Base-by-base conservation (phyloP, 352 stramenopile genomes). In the Globisporangium paroecandrum region DNA sequence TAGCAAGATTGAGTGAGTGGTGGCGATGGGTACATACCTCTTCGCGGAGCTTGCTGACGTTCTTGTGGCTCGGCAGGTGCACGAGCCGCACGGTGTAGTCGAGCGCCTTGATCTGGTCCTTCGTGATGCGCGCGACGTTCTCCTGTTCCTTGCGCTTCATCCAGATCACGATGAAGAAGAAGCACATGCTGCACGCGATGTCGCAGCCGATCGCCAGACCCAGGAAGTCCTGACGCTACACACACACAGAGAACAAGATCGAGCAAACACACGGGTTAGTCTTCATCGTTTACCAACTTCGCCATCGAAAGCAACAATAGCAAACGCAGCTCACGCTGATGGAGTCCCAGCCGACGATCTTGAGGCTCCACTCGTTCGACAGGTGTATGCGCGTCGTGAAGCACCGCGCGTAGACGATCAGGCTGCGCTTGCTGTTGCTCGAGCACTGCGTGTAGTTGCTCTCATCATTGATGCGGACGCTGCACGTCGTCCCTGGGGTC, bases 1-100 rank as follows among this genome's bases (percentile, higher is more conserved):
- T 32, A 22, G 18, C 27, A 4, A 34, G 10, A 38, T 18, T 49
- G 20, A 54, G 47, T 25, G 20, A 41, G 18, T n/a, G 47, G n/a
- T 25, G 9, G 47, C 22, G 43, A 6, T n/a, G 41, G 41, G 24
- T 4, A 64, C 69, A 49, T 58, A 94, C 86, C 57, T 92, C 84
- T 38, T 85, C 68, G 9, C 82, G 77, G 15, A 94, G 81, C 25
- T 84, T 67, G 20, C 80, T 70, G 8, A 91, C 72, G 47, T 94
- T 75, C 13, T 78, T 77, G 75, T 92, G 87, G 0, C 59, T 34
- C 1, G 87, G 87, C 15, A 94, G 59, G 58, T 85, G 81, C 51
- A 88, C 71, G 49, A 94, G 79, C 56, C 93, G 87, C 2, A 93
- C 87, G 0, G 87, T 93, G 72, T 93, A 94, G 62, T 94, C 82